phyloP scores from a whole-genome alignment of 768 basidiomycete species.

The Cystobasidium ongulense region DNA sequence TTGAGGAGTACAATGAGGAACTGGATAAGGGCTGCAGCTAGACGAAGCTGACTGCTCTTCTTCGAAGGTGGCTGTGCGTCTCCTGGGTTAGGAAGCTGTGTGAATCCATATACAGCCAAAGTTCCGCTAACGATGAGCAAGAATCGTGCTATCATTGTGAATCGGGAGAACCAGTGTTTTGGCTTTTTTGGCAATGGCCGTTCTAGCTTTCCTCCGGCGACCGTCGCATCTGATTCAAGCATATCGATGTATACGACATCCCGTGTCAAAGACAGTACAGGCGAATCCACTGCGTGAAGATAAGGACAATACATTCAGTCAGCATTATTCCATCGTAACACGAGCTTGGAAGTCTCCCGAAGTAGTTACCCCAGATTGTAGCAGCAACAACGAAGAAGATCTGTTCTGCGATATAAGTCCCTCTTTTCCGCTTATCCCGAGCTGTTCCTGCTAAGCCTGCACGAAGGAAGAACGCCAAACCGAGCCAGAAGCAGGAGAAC shows the following conservation, averaged over 20 bases:
- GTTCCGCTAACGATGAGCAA: not conserved
- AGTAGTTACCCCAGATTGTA: conserved; percentile 9
- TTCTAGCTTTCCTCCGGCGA: not conserved
- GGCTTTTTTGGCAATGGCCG: not conserved
- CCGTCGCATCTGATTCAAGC: not conserved
- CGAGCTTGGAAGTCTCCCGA: not conserved
- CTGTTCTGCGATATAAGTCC: conserved; percentile 10
- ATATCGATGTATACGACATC: conserved; percentile 17
- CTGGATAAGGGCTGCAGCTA: conserved; percentile 5
- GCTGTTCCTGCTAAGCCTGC: conserved; percentile 1
- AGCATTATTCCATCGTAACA: not conserved
- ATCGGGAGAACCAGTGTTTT: conserved; percentile 13
- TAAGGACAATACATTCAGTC: not conserved
- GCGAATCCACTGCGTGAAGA: conserved; percentile 1
- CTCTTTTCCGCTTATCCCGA: not conserved
- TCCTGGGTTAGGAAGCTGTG: conserved; percentile 14
- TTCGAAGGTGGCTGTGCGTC: not conserved
- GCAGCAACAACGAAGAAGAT: conserved; percentile 17
- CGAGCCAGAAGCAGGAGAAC: conserved; percentile 16
- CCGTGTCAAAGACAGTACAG: conserved; percentile 7
- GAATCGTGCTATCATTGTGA: not conserved
- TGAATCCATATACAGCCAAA: not conserved
- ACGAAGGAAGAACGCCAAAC: conserved; percentile 10
- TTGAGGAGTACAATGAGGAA: conserved; percentile 14
- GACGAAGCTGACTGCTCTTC: conserved; percentile 4